A percentile compares a stretch with the other conserved stretches of the same genome.
Conservation (phyloP, 1,284 basidiomycete species). For the Singerocomus inundabilis region DNA sequence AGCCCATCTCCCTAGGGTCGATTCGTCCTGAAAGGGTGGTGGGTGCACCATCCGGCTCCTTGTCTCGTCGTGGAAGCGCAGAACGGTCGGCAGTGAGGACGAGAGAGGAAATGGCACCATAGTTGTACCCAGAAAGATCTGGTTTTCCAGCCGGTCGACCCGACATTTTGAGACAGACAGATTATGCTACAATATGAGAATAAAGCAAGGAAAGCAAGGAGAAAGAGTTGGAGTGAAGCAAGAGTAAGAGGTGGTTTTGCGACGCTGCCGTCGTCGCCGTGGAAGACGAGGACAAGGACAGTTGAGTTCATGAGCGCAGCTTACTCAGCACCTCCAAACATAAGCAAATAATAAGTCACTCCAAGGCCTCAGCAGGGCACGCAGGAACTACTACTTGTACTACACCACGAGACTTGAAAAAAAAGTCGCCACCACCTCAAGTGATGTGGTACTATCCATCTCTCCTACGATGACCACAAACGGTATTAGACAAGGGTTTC, state of each 20-base stretch:
- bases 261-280: conserved; percentile 15
- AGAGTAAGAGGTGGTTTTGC: neutral
- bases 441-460: too few relatives aligned
- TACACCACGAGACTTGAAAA: too few relatives aligned
- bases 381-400: too few relatives aligned
- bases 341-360: conserved; percentile 21
- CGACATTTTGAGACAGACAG: conserved; percentile 39
- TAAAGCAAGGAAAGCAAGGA: neutral
- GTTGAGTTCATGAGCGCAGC: neutral
- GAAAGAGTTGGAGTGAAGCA: neutral
- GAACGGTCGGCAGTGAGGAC: conserved; percentile 82
- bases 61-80: conserved; percentile 75
- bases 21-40: conserved; percentile 93
- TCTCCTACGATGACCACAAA: too few relatives aligned
- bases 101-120: conserved; percentile 85
- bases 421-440: too few relatives aligned
- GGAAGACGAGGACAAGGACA: neutral
- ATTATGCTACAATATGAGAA: conserved; percentile 9
- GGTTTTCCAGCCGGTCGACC: conserved; percentile 53
- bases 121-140: conserved; percentile 86
- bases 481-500: too few relatives aligned
- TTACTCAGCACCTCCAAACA: conserved; percentile 27
- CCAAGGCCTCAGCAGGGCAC: too few relatives aligned
- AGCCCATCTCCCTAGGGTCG: conserved; percentile 91
- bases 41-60: conserved; percentile 95